Percentiles rank a stretch among this genome's conserved stretches.
Conservation (phyloP, 2,329 filamentous ascomycete species). For the Ophiostoma australiae region DNA sequence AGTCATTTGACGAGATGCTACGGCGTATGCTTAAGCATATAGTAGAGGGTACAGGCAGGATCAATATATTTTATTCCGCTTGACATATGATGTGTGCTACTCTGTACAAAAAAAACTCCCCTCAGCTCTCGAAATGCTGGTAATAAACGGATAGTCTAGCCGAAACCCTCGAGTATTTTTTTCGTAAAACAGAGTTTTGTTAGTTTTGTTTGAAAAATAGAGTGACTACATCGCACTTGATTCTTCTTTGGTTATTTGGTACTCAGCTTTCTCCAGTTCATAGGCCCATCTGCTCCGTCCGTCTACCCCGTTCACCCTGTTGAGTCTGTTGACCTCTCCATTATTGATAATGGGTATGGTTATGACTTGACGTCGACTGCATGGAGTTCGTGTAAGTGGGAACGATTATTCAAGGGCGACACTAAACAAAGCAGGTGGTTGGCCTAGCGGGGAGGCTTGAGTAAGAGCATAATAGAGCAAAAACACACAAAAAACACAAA, state of each 20-base stretch:
- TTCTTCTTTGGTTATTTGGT: not conserved
- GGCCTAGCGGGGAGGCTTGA: not conserved
- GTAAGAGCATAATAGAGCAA: not conserved
- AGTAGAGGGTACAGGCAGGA: no score
- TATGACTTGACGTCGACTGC: not conserved
- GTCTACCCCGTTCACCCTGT: not conserved
- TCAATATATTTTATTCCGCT: not conserved
- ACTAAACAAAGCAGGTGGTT: not conserved
- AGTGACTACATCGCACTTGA: not conserved
- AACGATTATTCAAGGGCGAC: not conserved
- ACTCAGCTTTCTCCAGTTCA: not conserved
- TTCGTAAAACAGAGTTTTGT: not conserved
- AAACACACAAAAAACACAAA: no score
- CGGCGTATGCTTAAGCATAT: not conserved
- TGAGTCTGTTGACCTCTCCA: not conserved
- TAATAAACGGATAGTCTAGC: not conserved
- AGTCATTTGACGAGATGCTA: slow-evolving; percentile 1
- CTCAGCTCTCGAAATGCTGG: not conserved
- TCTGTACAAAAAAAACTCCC: not conserved
- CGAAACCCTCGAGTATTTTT: not conserved
- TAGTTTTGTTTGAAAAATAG: no score
- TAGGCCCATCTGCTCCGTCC: not conserved
- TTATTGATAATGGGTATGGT: not conserved
- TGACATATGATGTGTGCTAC: no score
- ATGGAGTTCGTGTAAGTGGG: not conserved